Evolutionary conservation across 257 asterid genomes (phyloP).

Genomic region (Solanum arcanum): DNA sequence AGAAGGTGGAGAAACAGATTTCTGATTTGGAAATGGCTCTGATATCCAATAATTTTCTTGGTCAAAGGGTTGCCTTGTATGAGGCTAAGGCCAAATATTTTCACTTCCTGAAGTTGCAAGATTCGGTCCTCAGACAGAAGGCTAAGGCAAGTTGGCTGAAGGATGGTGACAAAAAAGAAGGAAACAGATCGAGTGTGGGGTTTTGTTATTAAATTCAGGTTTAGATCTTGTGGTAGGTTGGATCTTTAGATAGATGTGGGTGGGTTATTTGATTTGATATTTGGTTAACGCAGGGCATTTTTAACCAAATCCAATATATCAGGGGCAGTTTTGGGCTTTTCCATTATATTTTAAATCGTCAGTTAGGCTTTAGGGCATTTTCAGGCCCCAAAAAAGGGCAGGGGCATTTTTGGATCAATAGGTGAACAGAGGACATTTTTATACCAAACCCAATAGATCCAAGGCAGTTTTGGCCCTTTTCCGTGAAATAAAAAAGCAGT

Average conservation of each 20-base stretch:
- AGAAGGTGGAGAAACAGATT: background rate
- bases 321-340: background rate
- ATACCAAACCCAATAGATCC: background rate
- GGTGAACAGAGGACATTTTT: background rate
- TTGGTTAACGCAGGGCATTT: background rate
- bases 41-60: background rate
- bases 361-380: background rate
- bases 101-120: background rate
- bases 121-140: background rate
- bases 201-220: background rate
- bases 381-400: background rate
- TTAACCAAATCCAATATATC: background rate
- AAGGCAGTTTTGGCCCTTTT: background rate
- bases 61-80: background rate
- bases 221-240: background rate
- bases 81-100: background rate
- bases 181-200: background rate
- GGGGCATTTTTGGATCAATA: background rate
- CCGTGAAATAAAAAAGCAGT: background rate
- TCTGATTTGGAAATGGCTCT: background rate
- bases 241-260: background rate
- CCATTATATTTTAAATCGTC: background rate
- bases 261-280: background rate
- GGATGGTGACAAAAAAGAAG: background rate
- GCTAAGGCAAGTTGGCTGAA: background rate